Base-by-base conservation (phyloP, 208 protist species). In the Novymonas esmeraldas region DNA sequence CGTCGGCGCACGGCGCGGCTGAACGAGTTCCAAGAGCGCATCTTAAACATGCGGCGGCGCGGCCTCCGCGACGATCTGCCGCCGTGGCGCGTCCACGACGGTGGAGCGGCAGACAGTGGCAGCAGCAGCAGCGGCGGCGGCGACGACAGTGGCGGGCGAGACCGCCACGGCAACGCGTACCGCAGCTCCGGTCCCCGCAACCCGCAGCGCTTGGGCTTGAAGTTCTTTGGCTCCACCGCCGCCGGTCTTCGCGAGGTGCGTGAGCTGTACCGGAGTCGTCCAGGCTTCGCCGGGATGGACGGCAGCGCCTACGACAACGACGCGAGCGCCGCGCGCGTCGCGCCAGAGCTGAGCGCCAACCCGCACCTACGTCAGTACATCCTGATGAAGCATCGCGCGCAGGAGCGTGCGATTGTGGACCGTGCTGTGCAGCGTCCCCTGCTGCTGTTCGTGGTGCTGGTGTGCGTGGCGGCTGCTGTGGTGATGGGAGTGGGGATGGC, bases 281-380 rank as follows among this genome's bases (percentile, higher is more conserved):
- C 66, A 9, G 50, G 56, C 31, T 88, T 85, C 46, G 75, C 70
- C 4, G 82, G 82, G 0, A 76, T 88, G 58, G 75, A 82, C 36
- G 78, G 79, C 60, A 74, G 72, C 42, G 54, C 68, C 7, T 88
- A 77, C 68, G 78, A 84, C 60, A 72, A 63, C 63, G 52, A 67
- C 5, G 44, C 0, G 20, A 79, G 70, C 46, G 64, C 63, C 1
- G 67, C 70, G 14, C 68, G 66, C 5, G 78, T 58, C 16, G 64
- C 63, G 6, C 63, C 67, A 16, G 64, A 81, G 71, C 44, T 77
- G 6, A 6, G n/a, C 14, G 24, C 66, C 26, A 65, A 78, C 58
- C 75, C 64, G 26, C 38, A 54, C 46, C 61, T 78, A 22, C 70
- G 60, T 2, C 68, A 81, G 62, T 90, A 79, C 48, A 56, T 87